Percentiles rank a stretch among this genome's conserved stretches.
These are phyloP conservation scores for Rhinocladiella mackenziei DNA, from an alignment of 2,329 filamentous ascomycete genomes.

Conservation along the genomic window DNA sequence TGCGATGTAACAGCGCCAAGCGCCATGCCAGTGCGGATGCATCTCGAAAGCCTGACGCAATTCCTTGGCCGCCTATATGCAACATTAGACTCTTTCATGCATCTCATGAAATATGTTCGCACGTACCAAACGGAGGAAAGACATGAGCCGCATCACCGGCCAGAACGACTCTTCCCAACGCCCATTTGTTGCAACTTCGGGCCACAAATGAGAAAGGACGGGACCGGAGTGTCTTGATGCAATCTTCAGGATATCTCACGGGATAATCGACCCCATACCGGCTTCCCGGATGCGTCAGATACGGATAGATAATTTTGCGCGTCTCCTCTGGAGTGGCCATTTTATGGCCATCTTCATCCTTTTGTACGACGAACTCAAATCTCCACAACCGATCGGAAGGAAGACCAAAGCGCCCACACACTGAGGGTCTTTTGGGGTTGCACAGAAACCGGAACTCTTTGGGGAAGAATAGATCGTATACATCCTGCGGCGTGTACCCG, in stretches of 20 bases:
- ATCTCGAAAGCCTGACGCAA: constrained; percentile 41
- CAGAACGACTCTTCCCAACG: constrained; percentile 24
- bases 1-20: constrained; percentile 32
- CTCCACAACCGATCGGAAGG: constrained; percentile 33
- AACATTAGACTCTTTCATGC: background rate
- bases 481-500: constrained; percentile 30
- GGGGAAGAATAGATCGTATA: constrained; percentile 34
- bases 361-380: constrained; percentile 37
- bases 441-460: constrained; percentile 31
- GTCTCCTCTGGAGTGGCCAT: constrained; percentile 30
- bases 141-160: constrained; percentile 33
- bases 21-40: constrained; percentile 39
- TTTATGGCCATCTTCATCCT: constrained; percentile 31
- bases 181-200: constrained; percentile 31
- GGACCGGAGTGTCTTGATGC: constrained; percentile 31
- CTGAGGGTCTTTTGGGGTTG: constrained; percentile 30
- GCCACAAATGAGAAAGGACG: constrained; percentile 30
- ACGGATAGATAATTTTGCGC: constrained; percentile 30
- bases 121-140: constrained; percentile 31
- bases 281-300: constrained; percentile 31
- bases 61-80: constrained; percentile 39
- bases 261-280: constrained; percentile 27
- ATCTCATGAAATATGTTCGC: background rate
- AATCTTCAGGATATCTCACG: constrained; percentile 29
- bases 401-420: constrained; percentile 33